phyloP scores from a whole-genome alignment of 2,329 filamentous ascomycete genomes.

The Epichloe baconii region DNA sequence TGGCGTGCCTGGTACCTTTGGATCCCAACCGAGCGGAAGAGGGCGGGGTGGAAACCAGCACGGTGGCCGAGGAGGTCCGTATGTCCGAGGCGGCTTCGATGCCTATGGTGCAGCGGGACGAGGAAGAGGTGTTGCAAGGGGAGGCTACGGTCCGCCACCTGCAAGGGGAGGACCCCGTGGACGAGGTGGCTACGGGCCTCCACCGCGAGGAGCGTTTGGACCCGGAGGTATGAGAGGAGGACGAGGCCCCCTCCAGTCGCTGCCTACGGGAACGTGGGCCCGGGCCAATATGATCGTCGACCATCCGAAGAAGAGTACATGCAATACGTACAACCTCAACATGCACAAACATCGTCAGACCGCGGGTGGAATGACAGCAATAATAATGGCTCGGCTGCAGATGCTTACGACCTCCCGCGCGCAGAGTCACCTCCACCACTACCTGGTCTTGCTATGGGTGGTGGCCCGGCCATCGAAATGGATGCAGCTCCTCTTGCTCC shows the following conservation, averaged over 20 bases:
- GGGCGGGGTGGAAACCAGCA: slow-evolving; percentile 33
- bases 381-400: slow-evolving; percentile 15
- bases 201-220: slow-evolving; percentile 19
- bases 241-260: slow-evolving; percentile 20
- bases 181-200: slow-evolving; percentile 20
- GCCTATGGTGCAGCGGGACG: slow-evolving; percentile 27
- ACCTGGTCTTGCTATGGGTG: slow-evolving; percentile 28
- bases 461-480: slow-evolving; percentile 68
- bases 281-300: slow-evolving; percentile 24
- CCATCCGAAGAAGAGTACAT: slow-evolving; percentile 10
- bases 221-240: slow-evolving; percentile 16
- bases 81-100: slow-evolving; percentile 38
- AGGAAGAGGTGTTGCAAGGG: slow-evolving; percentile 24
- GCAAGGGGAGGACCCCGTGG: slow-evolving; percentile 27
- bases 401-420: slow-evolving; percentile 37
- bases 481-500: slow-evolving; percentile 45
- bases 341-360: slow-evolving; percentile 1
- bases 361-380: slow-evolving; percentile 4
- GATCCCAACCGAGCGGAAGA: slow-evolving; percentile 38
- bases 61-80: slow-evolving; percentile 31
- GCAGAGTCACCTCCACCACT: slow-evolving; percentile 54
- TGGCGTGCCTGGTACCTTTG: slow-evolving; percentile 31
- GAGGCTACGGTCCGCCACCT: slow-evolving; percentile 29
- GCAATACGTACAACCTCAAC: slow-evolving; percentile 20
- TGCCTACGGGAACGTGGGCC: slow-evolving; percentile 22